Evolutionary conservation across 495 filamentous ascomycete species (phyloP).

Genomic region (Trichodelitschia bisporula): DNA sequence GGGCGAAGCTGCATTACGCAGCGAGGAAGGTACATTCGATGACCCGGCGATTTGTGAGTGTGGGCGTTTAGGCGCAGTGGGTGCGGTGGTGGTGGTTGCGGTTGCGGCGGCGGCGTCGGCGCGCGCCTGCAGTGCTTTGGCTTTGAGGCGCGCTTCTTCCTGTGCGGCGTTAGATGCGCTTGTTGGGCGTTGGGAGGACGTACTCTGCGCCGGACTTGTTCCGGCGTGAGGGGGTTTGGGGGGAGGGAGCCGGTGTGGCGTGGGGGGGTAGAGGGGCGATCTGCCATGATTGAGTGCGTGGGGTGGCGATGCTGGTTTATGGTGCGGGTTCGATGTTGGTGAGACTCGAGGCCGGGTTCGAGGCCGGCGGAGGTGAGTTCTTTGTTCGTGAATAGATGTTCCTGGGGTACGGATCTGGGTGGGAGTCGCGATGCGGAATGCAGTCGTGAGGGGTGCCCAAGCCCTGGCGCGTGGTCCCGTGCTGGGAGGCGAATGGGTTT

Average conservation of each 20-base stretch:
- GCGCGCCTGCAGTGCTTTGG: slow-evolving; percentile 64
- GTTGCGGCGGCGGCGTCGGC: slow-evolving; percentile 16
- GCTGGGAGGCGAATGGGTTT: too few relatives aligned
- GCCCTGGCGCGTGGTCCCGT: too few relatives aligned
- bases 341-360: too few relatives aligned
- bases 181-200: not conserved
- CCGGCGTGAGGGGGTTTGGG: not conserved
- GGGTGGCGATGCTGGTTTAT: too few relatives aligned
- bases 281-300: too few relatives aligned
- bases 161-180: slow-evolving; percentile 11
- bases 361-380: too few relatives aligned
- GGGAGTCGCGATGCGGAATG: too few relatives aligned
- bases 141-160: slow-evolving; percentile 80
- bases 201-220: slow-evolving; percentile 4
- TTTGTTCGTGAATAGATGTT: too few relatives aligned
- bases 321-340: too few relatives aligned
- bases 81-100: slow-evolving; percentile 13
- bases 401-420: too few relatives aligned
- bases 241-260: not conserved
- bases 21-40: slow-evolving; percentile 27
- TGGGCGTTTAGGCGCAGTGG: slow-evolving; percentile 31
- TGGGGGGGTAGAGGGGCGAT: too few relatives aligned
- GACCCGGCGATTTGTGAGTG: slow-evolving; percentile 36
- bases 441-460: too few relatives aligned
- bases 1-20: slow-evolving; percentile 56